Evolutionary conservation across 2,329 filamentous ascomycete species (phyloP), one percentile per base, ranked within the genome.

Genomic region (Microsporum canis): DNA sequence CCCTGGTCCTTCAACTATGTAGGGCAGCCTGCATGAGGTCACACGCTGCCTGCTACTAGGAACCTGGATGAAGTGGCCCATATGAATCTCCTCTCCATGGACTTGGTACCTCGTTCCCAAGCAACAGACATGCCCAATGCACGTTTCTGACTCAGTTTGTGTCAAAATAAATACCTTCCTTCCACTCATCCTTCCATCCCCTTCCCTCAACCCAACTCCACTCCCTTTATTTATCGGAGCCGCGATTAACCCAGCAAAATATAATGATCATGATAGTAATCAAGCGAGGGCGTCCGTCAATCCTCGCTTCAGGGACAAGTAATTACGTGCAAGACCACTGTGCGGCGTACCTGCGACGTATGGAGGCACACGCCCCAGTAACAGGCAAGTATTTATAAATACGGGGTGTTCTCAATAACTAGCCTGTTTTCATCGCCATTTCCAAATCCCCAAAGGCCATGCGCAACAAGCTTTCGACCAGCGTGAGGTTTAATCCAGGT

Each of bases 381-480:
- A 8, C 29, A n/a, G 12, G 14, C 39, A 17, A 17, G 14, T 55
- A 36, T 36, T 34, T 55, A 36, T 55, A 55, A 53, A 55, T 55
- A 55, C 51, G 51, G 31, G 51, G 39, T 43, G 39, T 43, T 55
- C 29, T 55, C 36, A 55, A 31, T 55, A 55, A 55, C 51, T 7
- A 55, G 51, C 36, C 51, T 55, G n/a, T 17, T 12, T 10, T n/a
- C 33, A 27, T n/a, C 29, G 17, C n/a, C 31, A 55, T n/a, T n/a
- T 55, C 31, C 51, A 12, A 36, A 55, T 23, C 31, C 51, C 51
- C 51, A 55, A 55, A 36, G 31, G 51, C 51, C 51, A 55, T 55
- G 51, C 51, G 51, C 51, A 55, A 55, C 51, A 55, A 55, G 51
- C 51, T 55, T 55, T 55, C 33, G 33, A 55, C 51, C 51, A 55